phyloP scores from a whole-genome alignment of 306 rosid species.

The Albizia julibrissin region DNA sequence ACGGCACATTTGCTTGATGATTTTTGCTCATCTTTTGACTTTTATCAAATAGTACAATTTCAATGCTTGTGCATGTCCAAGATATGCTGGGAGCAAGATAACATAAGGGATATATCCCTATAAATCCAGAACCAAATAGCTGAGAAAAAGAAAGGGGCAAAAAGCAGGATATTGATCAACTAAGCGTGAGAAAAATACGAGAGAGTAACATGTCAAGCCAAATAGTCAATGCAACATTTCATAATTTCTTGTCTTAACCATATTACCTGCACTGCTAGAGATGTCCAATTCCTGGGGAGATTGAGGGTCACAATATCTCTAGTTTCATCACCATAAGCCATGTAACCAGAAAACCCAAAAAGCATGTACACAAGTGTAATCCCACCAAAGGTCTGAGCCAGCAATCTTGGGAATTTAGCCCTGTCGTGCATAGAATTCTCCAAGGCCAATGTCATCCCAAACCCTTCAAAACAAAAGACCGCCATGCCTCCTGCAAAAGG shows the following conservation, averaged over 20 bases:
- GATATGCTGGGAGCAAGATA: conserved; percentile 1
- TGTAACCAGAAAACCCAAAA: conserved; percentile 81
- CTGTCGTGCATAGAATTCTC: conserved; percentile 60
- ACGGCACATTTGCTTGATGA: background rate
- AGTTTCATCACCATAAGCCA: conserved; percentile 91
- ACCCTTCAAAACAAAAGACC: conserved; percentile 85
- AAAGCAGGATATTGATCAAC: background rate
- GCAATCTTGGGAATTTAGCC: conserved; percentile 59
- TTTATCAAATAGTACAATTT: background rate
- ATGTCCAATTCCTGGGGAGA: conserved; percentile 81
- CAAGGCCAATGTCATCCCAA: conserved; percentile 87
- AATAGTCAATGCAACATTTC: conserved; percentile 13
- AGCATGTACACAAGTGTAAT: conserved; percentile 64
- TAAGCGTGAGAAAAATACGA: background rate
- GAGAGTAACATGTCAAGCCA: conserved; percentile 8
- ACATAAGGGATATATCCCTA: conserved; percentile 9
- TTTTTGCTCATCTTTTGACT: background rate
- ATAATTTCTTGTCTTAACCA: conserved; percentile 6
- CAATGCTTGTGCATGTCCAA: background rate
- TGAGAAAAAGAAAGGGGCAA: background rate
- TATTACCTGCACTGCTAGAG: conserved; percentile 75
- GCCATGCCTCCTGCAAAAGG: conserved; percentile 93
- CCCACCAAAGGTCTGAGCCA: conserved; percentile 76
- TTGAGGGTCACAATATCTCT: conserved; percentile 80
- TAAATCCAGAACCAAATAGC: conserved; percentile 9